Evolutionary conservation across 1,139 yeast species (phyloP).

Genomic region (Lodderomyces parapsilosis): DNA sequence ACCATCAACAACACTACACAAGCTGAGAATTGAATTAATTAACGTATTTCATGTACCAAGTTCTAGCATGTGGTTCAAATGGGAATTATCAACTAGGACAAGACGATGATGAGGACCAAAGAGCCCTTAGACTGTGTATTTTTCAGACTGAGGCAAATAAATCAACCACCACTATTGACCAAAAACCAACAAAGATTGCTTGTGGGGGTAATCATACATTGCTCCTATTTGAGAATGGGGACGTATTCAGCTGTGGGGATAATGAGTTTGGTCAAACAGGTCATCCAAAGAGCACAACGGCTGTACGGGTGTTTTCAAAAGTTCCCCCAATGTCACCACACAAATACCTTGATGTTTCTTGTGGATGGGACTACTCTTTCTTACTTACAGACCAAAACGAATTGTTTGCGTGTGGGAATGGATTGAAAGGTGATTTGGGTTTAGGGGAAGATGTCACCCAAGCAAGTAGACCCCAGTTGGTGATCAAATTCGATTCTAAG

Average conservation of each 20-base stretch:
- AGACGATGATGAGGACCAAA: slow-evolving; percentile 53
- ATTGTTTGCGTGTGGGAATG: slow-evolving; percentile 58
- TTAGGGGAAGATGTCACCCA: slow-evolving; percentile 33
- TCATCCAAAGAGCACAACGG: neutral
- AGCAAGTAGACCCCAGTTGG: slow-evolving; percentile 6
- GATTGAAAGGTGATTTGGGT: slow-evolving; percentile 77
- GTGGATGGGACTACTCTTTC: slow-evolving; percentile 81
- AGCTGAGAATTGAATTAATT: neutral
- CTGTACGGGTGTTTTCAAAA: slow-evolving; percentile 17
- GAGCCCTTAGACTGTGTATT: slow-evolving; percentile 24
- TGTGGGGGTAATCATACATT: slow-evolving; percentile 92
- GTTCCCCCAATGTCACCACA: neutral
- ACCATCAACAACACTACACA: neutral
- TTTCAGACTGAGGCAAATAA: slow-evolving; percentile 16
- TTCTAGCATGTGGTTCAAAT: slow-evolving; percentile 77
- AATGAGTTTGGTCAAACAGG: slow-evolving; percentile 60
- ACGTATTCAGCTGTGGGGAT: slow-evolving; percentile 58
- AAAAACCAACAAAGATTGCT: slow-evolving; percentile 39
- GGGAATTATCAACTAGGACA: slow-evolving; percentile 77
- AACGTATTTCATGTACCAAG: slow-evolving; percentile 18
- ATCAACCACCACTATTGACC: neutral
- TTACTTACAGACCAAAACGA: slow-evolving; percentile 41
- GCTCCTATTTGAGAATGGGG: slow-evolving; percentile 53
- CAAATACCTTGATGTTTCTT: slow-evolving; percentile 38
- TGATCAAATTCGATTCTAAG: slow-evolving; percentile 15